Base-by-base conservation (phyloP, 495 filamentous ascomycete species). In the Talaromyces borbonicus region DNA sequence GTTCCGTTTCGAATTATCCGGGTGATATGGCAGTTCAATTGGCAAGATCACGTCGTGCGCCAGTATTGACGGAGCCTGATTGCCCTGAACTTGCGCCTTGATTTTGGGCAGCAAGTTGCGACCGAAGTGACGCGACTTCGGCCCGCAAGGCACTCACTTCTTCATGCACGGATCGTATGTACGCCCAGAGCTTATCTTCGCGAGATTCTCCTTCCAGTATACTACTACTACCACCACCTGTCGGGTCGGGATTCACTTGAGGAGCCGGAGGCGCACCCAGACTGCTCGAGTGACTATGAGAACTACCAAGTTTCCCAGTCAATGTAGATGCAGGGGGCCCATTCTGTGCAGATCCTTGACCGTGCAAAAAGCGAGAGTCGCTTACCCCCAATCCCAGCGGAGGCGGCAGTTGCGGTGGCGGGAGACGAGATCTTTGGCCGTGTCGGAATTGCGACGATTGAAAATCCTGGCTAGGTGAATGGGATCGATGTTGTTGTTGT, bases 391-490 rank as follows among this genome's bases (percentile, higher is more conserved):
- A 22, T 67, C 63, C 12, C 60, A 55, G 43, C 63, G 67, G 11
- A 59, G 65, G 46, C 11, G 52, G 54, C 37, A 48, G 46, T 47
- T 55, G 51, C 33, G 63, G 51, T 14, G 58, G 65, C 5, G 66
- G 62, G 16, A 69, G 56, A 14, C 65, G 37, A 35, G 61, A 54
- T 12, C 56, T 31, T 39, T 58, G 55, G 25, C 58, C 61, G 20
- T 63, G 67, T 46, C 84, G 75, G 25, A 69, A 84, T 25, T 84
- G 73, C 39, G 79, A 71, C 43, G 83, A 83, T 46, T 83, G 80
- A 48, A 80, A 72, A 38, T 85, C 77, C 29, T 80, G 76, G 6
- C 75, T 79, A 8, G 87, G 85, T 5, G 85, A 88, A 46, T 84
- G 74, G 43, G 80, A 75, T 22, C 78, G 74, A 50, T 72, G 74